Evolutionary conservation across 495 filamentous ascomycete species (phyloP).

Genomic region (Stereocaulon alpinum): DNA sequence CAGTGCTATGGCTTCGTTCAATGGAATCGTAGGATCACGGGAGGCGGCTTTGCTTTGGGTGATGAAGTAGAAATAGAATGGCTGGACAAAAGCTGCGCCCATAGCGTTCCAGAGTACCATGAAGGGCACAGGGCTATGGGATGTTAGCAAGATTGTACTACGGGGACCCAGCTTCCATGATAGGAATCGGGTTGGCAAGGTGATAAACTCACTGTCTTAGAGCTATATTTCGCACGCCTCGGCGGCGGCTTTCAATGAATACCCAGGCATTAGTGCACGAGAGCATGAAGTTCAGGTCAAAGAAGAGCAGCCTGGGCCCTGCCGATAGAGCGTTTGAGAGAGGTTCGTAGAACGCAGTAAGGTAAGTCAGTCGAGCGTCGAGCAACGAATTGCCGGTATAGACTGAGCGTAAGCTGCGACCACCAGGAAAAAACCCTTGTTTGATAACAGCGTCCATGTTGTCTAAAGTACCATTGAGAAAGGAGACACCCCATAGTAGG

Average conservation of each 20-base stretch:
- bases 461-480: background rate
- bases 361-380: background rate
- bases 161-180: background rate
- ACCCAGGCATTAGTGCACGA: background rate
- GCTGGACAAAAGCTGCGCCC: background rate
- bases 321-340: background rate
- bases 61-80: background rate
- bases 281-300: background rate
- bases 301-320: background rate
- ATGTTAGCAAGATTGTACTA: background rate
- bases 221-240: background rate
- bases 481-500: background rate
- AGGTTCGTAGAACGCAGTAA: background rate
- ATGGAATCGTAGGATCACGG: background rate
- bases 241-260: background rate
- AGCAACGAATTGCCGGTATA: background rate
- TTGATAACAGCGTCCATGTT: background rate
- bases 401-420: background rate
- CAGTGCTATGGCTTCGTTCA: background rate
- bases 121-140: background rate
- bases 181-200: background rate
- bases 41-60: background rate
- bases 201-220: background rate
- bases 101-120: slow-evolving; percentile 2
- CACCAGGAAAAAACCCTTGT: background rate